Evolutionary conservation across 495 filamentous ascomycete genomes (phyloP).

Genomic region (Patellaria atrata): DNA sequence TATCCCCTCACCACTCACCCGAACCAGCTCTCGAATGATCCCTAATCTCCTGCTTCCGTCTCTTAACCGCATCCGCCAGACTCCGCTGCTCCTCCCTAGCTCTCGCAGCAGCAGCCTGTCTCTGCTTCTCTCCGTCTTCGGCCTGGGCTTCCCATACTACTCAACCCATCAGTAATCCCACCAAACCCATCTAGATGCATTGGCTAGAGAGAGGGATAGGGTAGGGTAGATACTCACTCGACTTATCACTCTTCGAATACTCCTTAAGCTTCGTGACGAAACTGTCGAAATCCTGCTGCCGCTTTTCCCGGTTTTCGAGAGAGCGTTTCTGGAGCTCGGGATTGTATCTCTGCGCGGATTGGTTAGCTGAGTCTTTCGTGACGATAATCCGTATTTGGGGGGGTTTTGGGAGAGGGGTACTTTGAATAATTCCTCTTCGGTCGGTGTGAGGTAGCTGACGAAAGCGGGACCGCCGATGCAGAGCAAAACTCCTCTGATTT

Average conservation of each 20-base stretch:
- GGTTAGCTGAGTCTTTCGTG: conserved; percentile 1
- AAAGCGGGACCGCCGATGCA: conserved; percentile 76
- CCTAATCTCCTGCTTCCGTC: conserved; percentile 47
- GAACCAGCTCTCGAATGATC: conserved; percentile 13
- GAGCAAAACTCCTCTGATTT: too few species aligned
- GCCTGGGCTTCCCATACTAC: conserved; percentile 56
- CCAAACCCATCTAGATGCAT: too few species aligned
- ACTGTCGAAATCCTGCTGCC: conserved; percentile 72
- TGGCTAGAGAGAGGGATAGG: conserved; percentile 5
- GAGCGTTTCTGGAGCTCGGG: conserved; percentile 79
- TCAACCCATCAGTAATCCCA: too few species aligned
- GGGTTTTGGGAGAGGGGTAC: conserved; percentile 19
- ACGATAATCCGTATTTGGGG: conserved; percentile 1
- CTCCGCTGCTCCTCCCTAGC: conserved; percentile 7
- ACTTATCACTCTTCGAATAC: conserved; percentile 80
- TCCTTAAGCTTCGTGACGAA: conserved; percentile 74
- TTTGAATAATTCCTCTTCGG: conserved; percentile 80
- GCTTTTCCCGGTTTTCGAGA: conserved; percentile 54
- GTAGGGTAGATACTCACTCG: conserved; percentile 36
- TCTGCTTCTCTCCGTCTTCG: conserved; percentile 39
- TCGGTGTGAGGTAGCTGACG: conserved; percentile 64
- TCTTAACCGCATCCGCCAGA: conserved; percentile 41
- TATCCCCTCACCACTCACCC: too few species aligned
- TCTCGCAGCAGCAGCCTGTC: conserved; percentile 4
- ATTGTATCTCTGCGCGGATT: conserved; percentile 71